Evolutionary conservation across 345 rosid genomes (phyloP), one percentile per base, ranked within the genome.

Genomic region (Populus deltoides): DNA sequence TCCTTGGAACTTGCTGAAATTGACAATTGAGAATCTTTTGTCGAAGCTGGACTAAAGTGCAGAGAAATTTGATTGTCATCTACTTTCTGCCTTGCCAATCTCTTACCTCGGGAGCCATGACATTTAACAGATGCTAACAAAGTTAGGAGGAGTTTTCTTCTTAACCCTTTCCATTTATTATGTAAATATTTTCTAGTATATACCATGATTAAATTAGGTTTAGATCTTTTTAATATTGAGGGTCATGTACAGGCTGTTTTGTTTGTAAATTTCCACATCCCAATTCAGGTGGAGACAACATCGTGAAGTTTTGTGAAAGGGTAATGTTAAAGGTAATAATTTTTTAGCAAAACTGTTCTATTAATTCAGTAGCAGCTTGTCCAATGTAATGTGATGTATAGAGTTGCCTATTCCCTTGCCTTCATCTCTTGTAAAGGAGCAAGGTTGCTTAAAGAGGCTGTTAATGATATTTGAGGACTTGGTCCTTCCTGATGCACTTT

Each of bases 231-330:
- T 20, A 20, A 20, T 53, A 20, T 53, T 10, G 59, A 53, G 59
- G 59, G 59, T 53, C 68, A 24, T 27, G 68, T 4, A 12, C 68
- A 59, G 29, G 51, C 62, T n/a, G 33, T 36, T 31, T 41, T 3
- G 41, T 17, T 25, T 83, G 78, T 83, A 73, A 24, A 79, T 79
- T 72, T 13, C 20, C 25, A 13, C 20, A 29, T 76, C 36, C 62
- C 68, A 22, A 43, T 39, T 72, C 36, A 1, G 61, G 25, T 7
- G 61, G 25, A 16, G 55, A 55, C 24, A 8, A 8, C 25, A 20
- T 20, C 22, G 61, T 55, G 61, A n/a, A 53, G 8, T 22, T 18
- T 53, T 53, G 59, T 53, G 59, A 22, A 55, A 8, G 61, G 24
- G 61, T 55, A n/a, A 2, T 22, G 61, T 9, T 20, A 22, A 55